Conservation (phyloP, 176 grass and related monocot genomes). For the Aechmea fasciata region DNA sequence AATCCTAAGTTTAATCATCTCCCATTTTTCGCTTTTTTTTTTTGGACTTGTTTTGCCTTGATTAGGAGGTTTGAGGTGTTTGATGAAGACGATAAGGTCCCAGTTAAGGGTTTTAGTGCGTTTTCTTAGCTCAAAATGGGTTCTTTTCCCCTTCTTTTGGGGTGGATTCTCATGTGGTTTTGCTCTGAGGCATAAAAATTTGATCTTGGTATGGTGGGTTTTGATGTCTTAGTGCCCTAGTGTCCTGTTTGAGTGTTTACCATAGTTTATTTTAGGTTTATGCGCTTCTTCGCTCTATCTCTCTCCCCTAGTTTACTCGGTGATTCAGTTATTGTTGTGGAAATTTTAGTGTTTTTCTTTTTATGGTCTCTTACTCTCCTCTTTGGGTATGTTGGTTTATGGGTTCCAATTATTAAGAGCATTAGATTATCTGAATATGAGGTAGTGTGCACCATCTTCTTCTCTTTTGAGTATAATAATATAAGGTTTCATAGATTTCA, state of each 20-base stretch:
- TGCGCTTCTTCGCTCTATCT: neutral
- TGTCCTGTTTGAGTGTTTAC: neutral
- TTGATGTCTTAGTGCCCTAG: neutral
- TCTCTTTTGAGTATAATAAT: neutral
- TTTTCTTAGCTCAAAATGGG: neutral
- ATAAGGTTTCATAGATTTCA: neutral
- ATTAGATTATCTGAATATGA: neutral
- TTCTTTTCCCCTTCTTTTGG: neutral
- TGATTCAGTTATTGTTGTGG: neutral
- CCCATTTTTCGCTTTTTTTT: neutral
- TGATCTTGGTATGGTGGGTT: neutral
- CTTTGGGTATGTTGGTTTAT: neutral
- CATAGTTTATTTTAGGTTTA: neutral
- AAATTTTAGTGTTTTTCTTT: neutral
- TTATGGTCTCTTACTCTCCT: neutral
- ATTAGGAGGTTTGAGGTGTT: too few relatives aligned
- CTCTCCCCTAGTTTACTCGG: neutral
- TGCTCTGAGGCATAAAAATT: neutral
- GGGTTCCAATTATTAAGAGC: neutral
- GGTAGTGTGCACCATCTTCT: neutral
- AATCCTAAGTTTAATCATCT: neutral
- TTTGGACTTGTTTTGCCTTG: neutral
- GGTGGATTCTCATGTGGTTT: neutral
- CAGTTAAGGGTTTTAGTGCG: neutral
- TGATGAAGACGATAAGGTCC: too few relatives aligned